Conservation (phyloP, 1,284 basidiomycete genomes). For the Trichosporon faecale region DNA sequence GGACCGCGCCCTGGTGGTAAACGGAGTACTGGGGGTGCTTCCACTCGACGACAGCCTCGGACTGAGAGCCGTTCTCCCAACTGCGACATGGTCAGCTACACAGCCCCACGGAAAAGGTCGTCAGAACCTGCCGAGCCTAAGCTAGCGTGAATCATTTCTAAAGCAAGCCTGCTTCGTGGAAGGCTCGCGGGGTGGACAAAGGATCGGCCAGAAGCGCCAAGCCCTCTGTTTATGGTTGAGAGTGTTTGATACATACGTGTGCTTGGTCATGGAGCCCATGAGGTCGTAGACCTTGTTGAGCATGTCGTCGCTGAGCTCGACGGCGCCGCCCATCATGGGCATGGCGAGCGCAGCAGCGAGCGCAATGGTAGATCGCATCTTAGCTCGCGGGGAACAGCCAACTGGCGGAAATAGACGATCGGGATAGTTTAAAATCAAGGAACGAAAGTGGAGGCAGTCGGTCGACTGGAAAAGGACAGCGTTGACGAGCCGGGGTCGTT, state of each 20-base stretch:
- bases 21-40: slow-evolving; percentile 65
- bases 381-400: background rate
- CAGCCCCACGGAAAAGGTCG: background rate
- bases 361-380: slow-evolving; percentile 1
- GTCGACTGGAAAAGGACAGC: background rate
- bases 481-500: background rate
- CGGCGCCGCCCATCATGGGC: slow-evolving; percentile 8
- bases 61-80: slow-evolving; percentile 78
- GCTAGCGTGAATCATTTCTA: background rate
- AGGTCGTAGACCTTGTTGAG: slow-evolving; percentile 32
- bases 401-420: background rate
- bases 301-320: slow-evolving; percentile 13
- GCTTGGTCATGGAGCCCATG: slow-evolving; percentile 30
- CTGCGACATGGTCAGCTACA: slow-evolving; percentile 51
- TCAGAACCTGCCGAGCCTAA: background rate
- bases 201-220: background rate
- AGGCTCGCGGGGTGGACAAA: background rate
- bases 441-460: background rate
- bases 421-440: slow-evolving; percentile 3
- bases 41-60: slow-evolving; percentile 68
- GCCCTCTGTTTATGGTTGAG: background rate
- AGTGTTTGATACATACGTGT: slow-evolving; percentile 8
- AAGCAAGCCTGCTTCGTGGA: background rate
- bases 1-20: slow-evolving; percentile 40
- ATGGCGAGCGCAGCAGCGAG: slow-evolving; percentile 3